These are phyloP conservation scores for Symbiotaphrina buchneri DNA, from an alignment of 495 filamentous ascomycete species.

Conservation along the genomic window DNA sequence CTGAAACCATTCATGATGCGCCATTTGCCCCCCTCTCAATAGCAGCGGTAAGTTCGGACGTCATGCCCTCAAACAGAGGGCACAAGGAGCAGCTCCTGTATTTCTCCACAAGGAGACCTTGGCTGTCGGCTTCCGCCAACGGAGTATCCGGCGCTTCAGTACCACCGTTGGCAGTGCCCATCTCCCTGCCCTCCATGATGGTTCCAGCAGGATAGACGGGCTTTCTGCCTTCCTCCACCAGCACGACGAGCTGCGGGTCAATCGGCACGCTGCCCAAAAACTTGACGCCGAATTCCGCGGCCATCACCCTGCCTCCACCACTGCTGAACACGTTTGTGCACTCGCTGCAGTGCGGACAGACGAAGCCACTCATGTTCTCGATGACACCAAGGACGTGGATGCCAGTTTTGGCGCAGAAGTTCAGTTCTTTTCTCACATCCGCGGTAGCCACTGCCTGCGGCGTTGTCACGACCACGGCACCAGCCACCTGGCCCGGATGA, in stretches of 20 bases:
- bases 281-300: slow-evolving; percentile 54
- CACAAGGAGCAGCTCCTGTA: slow-evolving; percentile 59
- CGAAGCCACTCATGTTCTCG: slow-evolving; percentile 95
- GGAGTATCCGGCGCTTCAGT: slow-evolving; percentile 16
- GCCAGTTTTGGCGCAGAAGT: slow-evolving; percentile 77
- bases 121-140: slow-evolving; percentile 16
- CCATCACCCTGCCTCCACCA: slow-evolving; percentile 82
- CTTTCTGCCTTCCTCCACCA: slow-evolving; percentile 38
- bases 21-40: too few relatives aligned
- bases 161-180: slow-evolving; percentile 18
- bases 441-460: slow-evolving; percentile 85
- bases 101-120: slow-evolving; percentile 44
- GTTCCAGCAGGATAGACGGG: slow-evolving; percentile 18
- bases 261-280: slow-evolving; percentile 82
- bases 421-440: slow-evolving; percentile 89
- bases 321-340: slow-evolving; percentile 81
- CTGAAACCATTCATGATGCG: too few relatives aligned
- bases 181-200: slow-evolving; percentile 19
- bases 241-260: slow-evolving; percentile 45
- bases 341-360: slow-evolving; percentile 86
- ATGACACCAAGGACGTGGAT: slow-evolving; percentile 71
- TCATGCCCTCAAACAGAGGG: slow-evolving; percentile 48
- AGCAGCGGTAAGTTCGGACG: slow-evolving; percentile 24
- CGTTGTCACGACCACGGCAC: slow-evolving; percentile 87
- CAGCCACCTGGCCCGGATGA: slow-evolving; percentile 35